Percentiles rank a stretch among this genome's conserved stretches.
Evolutionary conservation across 2,329 filamentous ascomycete genomes (phyloP).

Genomic region (Fusarium guadeloupense): DNA sequence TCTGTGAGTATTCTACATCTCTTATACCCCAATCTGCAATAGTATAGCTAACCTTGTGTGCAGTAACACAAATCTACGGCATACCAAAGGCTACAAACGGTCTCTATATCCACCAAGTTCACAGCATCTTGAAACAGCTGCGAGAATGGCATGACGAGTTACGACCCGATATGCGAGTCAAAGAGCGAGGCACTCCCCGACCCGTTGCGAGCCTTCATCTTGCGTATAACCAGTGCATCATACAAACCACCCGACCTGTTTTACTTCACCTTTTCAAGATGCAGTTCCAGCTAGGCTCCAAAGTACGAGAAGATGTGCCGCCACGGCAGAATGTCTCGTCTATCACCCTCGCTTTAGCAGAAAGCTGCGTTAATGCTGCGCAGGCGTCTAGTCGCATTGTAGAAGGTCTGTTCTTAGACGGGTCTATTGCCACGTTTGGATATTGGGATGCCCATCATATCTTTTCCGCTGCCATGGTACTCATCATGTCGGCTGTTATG

Average conservation of each 20-base stretch:
- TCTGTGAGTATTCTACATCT: slow-evolving; percentile 3
- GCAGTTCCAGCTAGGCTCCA: slow-evolving; percentile 38
- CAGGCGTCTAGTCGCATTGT: slow-evolving; percentile 44
- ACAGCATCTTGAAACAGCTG: slow-evolving; percentile 43
- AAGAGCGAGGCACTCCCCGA: slow-evolving; percentile 39
- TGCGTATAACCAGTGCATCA: slow-evolving; percentile 49
- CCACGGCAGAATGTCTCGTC: slow-evolving; percentile 41
- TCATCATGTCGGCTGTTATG: slow-evolving; percentile 47
- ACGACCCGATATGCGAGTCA: slow-evolving; percentile 37
- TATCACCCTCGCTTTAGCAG: slow-evolving; percentile 46
- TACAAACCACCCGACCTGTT: slow-evolving; percentile 47
- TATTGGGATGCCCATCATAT: slow-evolving; percentile 49
- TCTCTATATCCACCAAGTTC: slow-evolving; percentile 43
- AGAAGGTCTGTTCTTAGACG: slow-evolving; percentile 37
- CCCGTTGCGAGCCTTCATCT: slow-evolving; percentile 44
- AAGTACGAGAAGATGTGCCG: slow-evolving; percentile 3
- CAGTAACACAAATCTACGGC: slow-evolving; percentile 44
- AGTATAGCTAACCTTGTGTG: rapidly evolving
- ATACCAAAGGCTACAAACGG: slow-evolving; percentile 43
- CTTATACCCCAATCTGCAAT: rapidly evolving
- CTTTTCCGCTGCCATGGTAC: slow-evolving; percentile 45
- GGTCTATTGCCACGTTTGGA: slow-evolving; percentile 42
- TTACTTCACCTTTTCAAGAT: slow-evolving; percentile 46
- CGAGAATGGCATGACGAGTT: slow-evolving; percentile 44
- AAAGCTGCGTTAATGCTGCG: slow-evolving; percentile 47